These are phyloP conservation scores for Cymodocea nodosa DNA, from an alignment of 116 monocot genomes.

Conservation along the genomic window DNA sequence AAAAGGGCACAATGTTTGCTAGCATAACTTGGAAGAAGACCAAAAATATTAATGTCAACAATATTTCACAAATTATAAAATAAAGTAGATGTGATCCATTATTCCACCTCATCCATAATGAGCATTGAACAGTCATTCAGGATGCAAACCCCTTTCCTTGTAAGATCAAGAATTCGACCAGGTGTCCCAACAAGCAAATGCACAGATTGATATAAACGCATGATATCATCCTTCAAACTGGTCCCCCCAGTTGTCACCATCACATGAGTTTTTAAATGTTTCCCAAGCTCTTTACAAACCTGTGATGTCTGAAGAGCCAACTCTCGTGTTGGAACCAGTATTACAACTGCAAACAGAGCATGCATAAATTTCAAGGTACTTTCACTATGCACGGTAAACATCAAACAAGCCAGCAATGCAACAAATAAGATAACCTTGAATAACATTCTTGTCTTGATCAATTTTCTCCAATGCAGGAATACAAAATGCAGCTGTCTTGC, in stretches of 20 bases:
- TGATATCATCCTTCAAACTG: constrained; percentile 89
- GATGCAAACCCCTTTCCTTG: constrained; percentile 76
- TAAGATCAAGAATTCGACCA: constrained; percentile 85
- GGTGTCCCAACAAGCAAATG: constrained; percentile 87
- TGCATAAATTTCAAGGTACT: not conserved
- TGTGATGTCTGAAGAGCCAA: constrained; percentile 90
- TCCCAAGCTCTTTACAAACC: constrained; percentile 92
- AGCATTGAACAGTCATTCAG: constrained; percentile 81
- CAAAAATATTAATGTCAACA: too few relatives aligned
- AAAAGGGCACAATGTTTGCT: too few relatives aligned
- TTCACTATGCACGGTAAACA: too few relatives aligned
- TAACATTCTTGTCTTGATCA: constrained; percentile 70
- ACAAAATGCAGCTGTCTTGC: constrained; percentile 97
- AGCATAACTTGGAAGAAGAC: too few relatives aligned
- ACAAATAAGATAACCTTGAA: constrained; percentile 90
- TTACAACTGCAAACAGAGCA: constrained; percentile 50
- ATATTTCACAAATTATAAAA: too few relatives aligned
- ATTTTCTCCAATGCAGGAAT: constrained; percentile 98
- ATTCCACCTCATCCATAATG: constrained; percentile 77
- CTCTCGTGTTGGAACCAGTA: constrained; percentile 89
- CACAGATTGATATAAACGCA: constrained; percentile 83
- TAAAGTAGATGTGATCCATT: too few relatives aligned
- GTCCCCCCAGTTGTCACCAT: constrained; percentile 97
- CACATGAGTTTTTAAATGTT: constrained; percentile 77
- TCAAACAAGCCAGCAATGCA: too few relatives aligned